phyloP scores from a whole-genome alignment of 2,329 filamentous ascomycete species.

The Saccharata proteae region DNA sequence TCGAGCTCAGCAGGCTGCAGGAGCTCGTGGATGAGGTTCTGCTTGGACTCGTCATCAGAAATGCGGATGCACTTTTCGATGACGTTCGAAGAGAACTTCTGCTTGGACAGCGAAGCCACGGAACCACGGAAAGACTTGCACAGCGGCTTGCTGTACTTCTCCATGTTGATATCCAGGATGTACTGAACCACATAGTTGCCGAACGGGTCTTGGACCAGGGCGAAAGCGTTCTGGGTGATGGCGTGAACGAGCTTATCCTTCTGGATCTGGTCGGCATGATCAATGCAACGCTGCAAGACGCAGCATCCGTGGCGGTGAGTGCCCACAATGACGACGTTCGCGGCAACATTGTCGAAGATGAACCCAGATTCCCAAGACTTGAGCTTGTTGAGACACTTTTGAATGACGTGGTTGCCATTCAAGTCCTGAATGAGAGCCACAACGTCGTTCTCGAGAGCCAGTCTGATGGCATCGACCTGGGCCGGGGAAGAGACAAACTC shows the following conservation, averaged over 20 bases:
- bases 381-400: constrained; percentile 96
- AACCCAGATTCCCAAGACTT: constrained; percentile 76
- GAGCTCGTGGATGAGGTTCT: constrained; percentile 77
- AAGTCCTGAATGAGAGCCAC: constrained; percentile 94
- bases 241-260: constrained; percentile 74
- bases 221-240: constrained; percentile 80
- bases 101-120: constrained; percentile 64
- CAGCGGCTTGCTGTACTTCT: constrained; percentile 76
- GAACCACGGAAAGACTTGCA: constrained; percentile 68
- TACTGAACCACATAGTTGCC: constrained; percentile 99
- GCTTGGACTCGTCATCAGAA: constrained; percentile 60
- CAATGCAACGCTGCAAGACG: constrained; percentile 94
- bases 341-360: constrained; percentile 90
- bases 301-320: constrained; percentile 97
- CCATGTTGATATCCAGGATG: constrained; percentile 85
- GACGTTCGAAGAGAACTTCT: constrained; percentile 99
- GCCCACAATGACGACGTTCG: constrained; percentile 76
- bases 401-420: constrained; percentile 97
- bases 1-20: constrained; percentile 65
- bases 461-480: constrained; percentile 76
- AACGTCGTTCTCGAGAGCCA: constrained; percentile 69
- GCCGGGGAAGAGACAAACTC: constrained; percentile 80
- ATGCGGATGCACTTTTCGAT: constrained; percentile 88
- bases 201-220: constrained; percentile 89
- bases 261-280: constrained; percentile 84